phyloP scores from a whole-genome alignment of 129 eudicot species.

The Escallonia rubra region DNA sequence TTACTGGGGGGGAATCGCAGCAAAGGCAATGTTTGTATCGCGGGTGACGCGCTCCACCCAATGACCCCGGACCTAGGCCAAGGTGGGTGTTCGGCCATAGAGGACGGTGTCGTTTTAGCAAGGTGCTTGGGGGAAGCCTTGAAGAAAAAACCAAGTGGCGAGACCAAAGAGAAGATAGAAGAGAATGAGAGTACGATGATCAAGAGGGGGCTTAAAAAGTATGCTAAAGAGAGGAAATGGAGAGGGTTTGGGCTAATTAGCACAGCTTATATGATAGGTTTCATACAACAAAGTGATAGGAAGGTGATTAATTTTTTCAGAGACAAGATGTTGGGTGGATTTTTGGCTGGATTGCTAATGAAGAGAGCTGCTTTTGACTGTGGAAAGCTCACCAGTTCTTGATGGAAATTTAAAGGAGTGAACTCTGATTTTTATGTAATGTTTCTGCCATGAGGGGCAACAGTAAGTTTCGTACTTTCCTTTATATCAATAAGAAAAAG shows the following conservation, averaged over 20 bases:
- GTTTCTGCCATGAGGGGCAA: too few species aligned
- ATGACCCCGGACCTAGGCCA: conserved; percentile 38
- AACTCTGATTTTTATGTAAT: too few species aligned
- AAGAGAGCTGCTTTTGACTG: conserved; percentile 33
- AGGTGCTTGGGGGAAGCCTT: conserved; percentile 19
- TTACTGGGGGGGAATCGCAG: conserved; percentile 18
- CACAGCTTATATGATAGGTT: conserved; percentile 29
- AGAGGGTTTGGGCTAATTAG: conserved; percentile 23
- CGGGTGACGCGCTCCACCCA: conserved; percentile 34
- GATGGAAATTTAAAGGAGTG: background rate
- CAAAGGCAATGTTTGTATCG: conserved; percentile 29
- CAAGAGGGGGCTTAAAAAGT: conserved; percentile 9
- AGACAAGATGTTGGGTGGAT: conserved; percentile 18
- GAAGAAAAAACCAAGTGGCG: background rate
- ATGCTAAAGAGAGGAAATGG: conserved; percentile 29
- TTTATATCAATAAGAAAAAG: too few species aligned
- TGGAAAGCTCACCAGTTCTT: conserved; percentile 22
- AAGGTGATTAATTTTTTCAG: conserved; percentile 24
- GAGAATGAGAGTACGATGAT: conserved; percentile 7
- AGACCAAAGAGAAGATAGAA: background rate
- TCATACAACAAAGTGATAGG: conserved; percentile 20
- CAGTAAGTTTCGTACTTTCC: too few species aligned
- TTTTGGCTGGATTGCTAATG: conserved; percentile 20
- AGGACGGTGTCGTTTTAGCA: conserved; percentile 26
- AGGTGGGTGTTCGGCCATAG: conserved; percentile 29